Base-by-base conservation (phyloP, 164 flowering plant genomes). In the Hamamelis virginiana region DNA sequence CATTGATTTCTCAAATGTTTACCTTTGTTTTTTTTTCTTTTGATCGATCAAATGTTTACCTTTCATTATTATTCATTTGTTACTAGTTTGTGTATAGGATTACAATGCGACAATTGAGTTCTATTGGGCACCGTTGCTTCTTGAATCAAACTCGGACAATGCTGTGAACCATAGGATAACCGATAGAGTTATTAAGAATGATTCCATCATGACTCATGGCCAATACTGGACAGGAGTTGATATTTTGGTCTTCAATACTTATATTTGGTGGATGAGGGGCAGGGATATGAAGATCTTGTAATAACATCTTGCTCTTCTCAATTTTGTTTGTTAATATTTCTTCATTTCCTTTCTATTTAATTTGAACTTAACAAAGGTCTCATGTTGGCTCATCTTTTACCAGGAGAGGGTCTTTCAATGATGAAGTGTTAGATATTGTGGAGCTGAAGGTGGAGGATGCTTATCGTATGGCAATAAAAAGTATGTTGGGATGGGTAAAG, bases 101-200 rank as follows among this genome's bases (percentile, higher is more conserved):
- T 89, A 89, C 72, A 93, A 91, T 80, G 95, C 98, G 1, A 85
- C 92, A 12, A 85, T 93, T 8, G 98, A 93, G 74, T 93, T 93
- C 76, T 93, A 88, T 60, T 93, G 98, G 97, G 97, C 97, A 1
- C 98, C 98, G 26, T 87, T 93, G 73, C 86, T 93, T 33, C 75
- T 93, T 1, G 93, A 93, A 79, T 93, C 98, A 5, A 87, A 85
- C 52, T 74, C 91, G 0, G 91, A 87, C 25, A 59, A 85, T 72
- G 86, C 91, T 5, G 73, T 78, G 0, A 44, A 80, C 18, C 91
- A 87, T 64, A 67, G 87, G 52, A 55, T 85, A 43, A 46, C 82
- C 0, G 89, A 87, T 16, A 69, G 91, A 58, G 51, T 85, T 5
- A 87, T 87, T 4, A 63, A 86, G 26, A 82, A 76, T 75, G 87